phyloP scores from a whole-genome alignment of 495 filamentous ascomycete species.

The Cudoniella acicularis region DNA sequence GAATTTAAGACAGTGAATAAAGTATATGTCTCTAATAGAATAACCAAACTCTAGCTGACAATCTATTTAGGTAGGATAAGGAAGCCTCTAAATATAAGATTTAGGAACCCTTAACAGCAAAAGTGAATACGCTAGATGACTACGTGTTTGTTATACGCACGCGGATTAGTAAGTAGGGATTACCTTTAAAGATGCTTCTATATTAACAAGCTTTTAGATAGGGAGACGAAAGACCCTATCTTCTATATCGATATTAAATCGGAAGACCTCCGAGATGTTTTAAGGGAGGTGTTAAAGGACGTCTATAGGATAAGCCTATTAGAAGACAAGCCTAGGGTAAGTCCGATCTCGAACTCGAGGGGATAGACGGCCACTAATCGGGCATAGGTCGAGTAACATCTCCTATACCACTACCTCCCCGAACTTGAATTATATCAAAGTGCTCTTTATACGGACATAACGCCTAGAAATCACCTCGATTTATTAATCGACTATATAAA shows the following conservation, averaged over 20 bases:
- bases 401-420: constrained; percentile 34
- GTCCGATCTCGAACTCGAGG: not conserved
- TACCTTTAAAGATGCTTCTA: not conserved
- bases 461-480: constrained; percentile 28
- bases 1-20: not conserved
- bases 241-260: constrained; percentile 13
- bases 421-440: constrained; percentile 25
- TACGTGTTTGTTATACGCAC: constrained; percentile 76
- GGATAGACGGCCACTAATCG: not conserved
- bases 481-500: constrained; percentile 39
- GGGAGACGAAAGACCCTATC: constrained; percentile 4
- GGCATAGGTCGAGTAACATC: constrained; percentile 29
- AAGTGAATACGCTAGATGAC: constrained; percentile 60
- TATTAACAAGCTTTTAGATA: constrained; percentile 4
- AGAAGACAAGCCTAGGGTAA: constrained; percentile 20
- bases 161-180: constrained; percentile 6
- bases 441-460: not conserved
- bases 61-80: constrained; percentile 49
- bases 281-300: constrained; percentile 14
- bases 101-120: constrained; percentile 64
- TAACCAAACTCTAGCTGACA: not conserved
- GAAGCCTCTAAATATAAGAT: constrained; percentile 75
- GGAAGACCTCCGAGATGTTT: constrained; percentile 7
- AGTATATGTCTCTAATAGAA: not conserved
- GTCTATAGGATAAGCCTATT: constrained; percentile 11